phyloP scores from a whole-genome alignment of 306 rosid species.

The Quercus ilex region DNA sequence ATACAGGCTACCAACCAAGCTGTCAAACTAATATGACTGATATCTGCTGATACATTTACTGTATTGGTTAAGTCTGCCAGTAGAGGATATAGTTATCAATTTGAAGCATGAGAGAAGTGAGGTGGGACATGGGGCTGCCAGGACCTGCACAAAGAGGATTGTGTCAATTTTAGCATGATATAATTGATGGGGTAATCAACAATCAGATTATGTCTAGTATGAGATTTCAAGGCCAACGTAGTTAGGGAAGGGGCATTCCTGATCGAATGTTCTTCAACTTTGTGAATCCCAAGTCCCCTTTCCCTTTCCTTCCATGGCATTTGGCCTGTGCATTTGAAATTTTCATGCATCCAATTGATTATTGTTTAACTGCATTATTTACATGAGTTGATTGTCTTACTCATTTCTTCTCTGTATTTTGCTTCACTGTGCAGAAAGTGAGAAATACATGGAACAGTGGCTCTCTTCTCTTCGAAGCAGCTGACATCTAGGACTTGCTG shows the following conservation, averaged over 20 bases:
- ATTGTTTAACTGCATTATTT: background rate
- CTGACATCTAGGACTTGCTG: conserved; percentile 31
- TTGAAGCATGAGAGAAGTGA: too few relatives aligned
- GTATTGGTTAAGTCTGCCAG: background rate
- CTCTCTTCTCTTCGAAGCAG: conserved; percentile 68
- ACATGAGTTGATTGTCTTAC: background rate
- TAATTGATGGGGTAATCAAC: background rate
- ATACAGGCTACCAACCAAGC: background rate
- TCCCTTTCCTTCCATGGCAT: background rate
- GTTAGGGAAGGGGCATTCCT: background rate
- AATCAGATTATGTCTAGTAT: background rate
- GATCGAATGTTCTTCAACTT: background rate
- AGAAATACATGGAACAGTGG: conserved; percentile 74
- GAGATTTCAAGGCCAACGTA: background rate
- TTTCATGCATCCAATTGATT: background rate
- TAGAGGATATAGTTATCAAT: background rate
- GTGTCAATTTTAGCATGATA: background rate
- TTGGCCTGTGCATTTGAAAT: background rate
- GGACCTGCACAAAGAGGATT: too few relatives aligned
- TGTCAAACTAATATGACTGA: background rate
- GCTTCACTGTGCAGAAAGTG: conserved; percentile 59
- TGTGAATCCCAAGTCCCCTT: background rate
- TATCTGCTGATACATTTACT: background rate
- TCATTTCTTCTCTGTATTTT: conserved; percentile 18
- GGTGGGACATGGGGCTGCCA: too few relatives aligned